A percentile compares a stretch with the other conserved stretches of the same genome.
These are phyloP conservation scores for Epichloe bromicola DNA, from an alignment of 2,329 filamentous ascomycete species.

Conservation along the genomic window DNA sequence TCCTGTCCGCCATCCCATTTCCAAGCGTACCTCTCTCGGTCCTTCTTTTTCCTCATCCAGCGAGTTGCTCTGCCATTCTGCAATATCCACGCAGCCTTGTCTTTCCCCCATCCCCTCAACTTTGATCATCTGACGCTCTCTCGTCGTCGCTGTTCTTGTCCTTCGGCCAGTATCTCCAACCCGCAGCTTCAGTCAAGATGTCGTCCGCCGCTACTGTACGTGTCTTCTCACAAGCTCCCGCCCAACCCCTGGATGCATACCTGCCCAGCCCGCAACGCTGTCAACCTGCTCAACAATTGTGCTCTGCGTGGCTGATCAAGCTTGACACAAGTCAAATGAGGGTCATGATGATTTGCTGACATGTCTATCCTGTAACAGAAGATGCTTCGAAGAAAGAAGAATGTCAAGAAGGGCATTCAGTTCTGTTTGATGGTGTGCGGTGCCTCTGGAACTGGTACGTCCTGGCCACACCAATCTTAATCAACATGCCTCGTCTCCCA, in stretches of 20 bases:
- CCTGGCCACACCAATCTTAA: neutral
- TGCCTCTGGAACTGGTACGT: conserved; percentile 91
- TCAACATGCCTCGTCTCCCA: neutral
- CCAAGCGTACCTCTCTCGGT: conserved; percentile 5
- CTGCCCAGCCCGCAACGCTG: neutral
- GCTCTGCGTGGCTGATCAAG: conserved; percentile 4
- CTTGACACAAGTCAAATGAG: neutral
- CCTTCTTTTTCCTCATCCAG: conserved; percentile 7
- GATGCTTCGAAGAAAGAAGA: conserved; percentile 99
- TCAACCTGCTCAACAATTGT: conserved; percentile 1
- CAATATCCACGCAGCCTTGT: conserved; percentile 2
- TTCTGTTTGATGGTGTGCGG: conserved; percentile 99
- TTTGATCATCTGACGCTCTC: conserved; percentile 6
- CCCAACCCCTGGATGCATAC: conserved; percentile 1
- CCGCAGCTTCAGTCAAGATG: conserved; percentile 10
- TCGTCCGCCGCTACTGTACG: conserved; percentile 13
- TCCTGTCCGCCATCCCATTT: conserved; percentile 6
- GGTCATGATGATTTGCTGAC: conserved; percentile 15
- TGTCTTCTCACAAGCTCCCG: conserved; percentile 4
- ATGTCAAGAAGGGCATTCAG: conserved; percentile 99
- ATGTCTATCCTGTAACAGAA: conserved; percentile 38
- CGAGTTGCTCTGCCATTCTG: conserved; percentile 5
- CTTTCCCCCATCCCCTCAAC: conserved; percentile 5
- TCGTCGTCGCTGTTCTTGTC: conserved; percentile 7
- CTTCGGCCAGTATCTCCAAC: conserved; percentile 5